Evolutionary conservation across 805 yeast genomes (phyloP).

Genomic region (Kodamaea kakaduensis): DNA sequence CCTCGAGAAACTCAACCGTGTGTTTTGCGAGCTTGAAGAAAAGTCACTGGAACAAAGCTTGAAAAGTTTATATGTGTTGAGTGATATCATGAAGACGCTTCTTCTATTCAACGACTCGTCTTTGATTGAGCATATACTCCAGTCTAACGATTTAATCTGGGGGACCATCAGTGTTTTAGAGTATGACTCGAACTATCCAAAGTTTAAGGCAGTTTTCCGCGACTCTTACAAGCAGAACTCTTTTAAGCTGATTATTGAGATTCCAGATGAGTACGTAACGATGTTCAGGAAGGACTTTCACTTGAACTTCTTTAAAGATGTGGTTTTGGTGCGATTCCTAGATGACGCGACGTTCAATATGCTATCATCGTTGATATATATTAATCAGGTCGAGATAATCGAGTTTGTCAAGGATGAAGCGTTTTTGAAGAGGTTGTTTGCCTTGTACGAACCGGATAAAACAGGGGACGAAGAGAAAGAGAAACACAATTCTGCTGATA

Average conservation of each 20-base stretch:
- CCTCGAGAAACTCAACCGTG: conserved; percentile 45
- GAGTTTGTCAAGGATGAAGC: conserved; percentile 50
- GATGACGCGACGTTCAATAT: conserved; percentile 77
- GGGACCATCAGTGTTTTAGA: conserved; percentile 80
- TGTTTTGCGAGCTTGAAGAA: conserved; percentile 57
- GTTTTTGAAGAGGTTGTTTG: conserved; percentile 55
- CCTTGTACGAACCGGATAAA: conserved; percentile 45
- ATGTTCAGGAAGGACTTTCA: conserved; percentile 73
- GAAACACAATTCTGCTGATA: not conserved
- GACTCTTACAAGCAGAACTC: conserved; percentile 55
- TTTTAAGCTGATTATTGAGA: conserved; percentile 57
- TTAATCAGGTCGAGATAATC: conserved; percentile 65
- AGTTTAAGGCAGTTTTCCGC: conserved; percentile 74
- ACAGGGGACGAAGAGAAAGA: conserved; percentile 1
- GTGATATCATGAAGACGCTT: conserved; percentile 68
- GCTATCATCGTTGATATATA: conserved; percentile 61
- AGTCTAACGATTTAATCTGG: conserved; percentile 28
- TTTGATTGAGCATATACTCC: conserved; percentile 32
- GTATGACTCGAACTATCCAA: conserved; percentile 83
- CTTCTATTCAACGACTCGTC: conserved; percentile 63
- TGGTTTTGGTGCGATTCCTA: conserved; percentile 71
- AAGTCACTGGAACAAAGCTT: conserved; percentile 35
- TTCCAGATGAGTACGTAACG: conserved; percentile 45
- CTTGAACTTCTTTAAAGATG: conserved; percentile 79
- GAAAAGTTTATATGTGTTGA: conserved; percentile 57